Conservation (phyloP, 805 yeast species). For the Kazachstania bromeliacearum region DNA sequence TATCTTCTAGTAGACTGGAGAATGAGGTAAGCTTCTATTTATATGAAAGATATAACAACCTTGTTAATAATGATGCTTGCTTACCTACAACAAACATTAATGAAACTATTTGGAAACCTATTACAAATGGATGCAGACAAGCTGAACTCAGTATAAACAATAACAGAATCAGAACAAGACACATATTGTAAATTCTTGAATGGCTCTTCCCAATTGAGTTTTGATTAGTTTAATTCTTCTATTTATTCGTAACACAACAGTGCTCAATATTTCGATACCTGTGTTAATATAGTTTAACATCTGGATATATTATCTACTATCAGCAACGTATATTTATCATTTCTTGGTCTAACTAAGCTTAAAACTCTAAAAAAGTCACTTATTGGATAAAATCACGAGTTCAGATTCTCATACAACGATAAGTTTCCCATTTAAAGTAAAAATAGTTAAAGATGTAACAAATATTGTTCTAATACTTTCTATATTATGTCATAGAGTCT, state of each 20-base stretch:
- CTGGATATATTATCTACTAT: conserved; percentile 8
- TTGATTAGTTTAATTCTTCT: conserved; percentile 1
- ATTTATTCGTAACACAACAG: conserved; percentile 1
- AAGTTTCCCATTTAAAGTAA: conserved; percentile 5
- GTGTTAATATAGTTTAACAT: conserved; percentile 2
- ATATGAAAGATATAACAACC: too few species aligned
- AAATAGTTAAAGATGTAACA: background rate
- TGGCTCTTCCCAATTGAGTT: conserved; percentile 1
- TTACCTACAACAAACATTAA: too few species aligned
- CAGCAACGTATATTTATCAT: conserved; percentile 2
- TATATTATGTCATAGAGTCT: too few species aligned
- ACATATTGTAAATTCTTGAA: conserved; percentile 2
- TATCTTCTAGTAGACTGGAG: too few species aligned
- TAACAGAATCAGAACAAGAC: too few species aligned
- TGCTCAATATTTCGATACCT: background rate
- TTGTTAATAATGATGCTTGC: too few species aligned
- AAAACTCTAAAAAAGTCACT: conserved; percentile 6
- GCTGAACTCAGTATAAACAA: too few species aligned
- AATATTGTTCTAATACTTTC: conserved; percentile 1
- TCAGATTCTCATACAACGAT: conserved; percentile 1
- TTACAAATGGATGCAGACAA: too few species aligned
- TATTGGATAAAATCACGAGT: conserved; percentile 5
- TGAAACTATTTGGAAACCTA: too few species aligned
- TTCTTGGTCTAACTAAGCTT: background rate
- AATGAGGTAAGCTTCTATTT: too few species aligned